These are phyloP conservation scores for Didymella lethalis DNA, from an alignment of 2,329 filamentous ascomycete species.

Conservation along the genomic window DNA sequence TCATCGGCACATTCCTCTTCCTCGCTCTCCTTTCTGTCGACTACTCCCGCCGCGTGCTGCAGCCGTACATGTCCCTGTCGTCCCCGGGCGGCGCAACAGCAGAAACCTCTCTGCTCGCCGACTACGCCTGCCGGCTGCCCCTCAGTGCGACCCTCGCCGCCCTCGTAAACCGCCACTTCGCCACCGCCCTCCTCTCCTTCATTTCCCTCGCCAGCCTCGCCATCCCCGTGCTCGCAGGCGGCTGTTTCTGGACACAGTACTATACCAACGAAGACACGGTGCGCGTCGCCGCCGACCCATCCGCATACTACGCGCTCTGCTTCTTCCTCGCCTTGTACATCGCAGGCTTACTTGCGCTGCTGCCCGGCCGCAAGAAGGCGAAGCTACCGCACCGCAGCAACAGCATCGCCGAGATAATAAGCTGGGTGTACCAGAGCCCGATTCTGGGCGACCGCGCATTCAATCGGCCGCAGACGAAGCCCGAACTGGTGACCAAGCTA, in stretches of 20 bases:
- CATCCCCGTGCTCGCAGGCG: constrained; percentile 73
- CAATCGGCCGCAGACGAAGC: constrained; percentile 69
- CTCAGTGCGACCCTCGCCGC: constrained; percentile 67
- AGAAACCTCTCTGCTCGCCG: constrained; percentile 70
- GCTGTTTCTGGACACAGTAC: constrained; percentile 77
- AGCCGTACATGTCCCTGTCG: constrained; percentile 73
- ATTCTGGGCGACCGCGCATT: constrained; percentile 78
- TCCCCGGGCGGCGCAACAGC: constrained; percentile 67
- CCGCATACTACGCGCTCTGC: constrained; percentile 76
- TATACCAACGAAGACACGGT: constrained; percentile 49
- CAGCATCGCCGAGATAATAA: constrained; percentile 78
- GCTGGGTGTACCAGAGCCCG: constrained; percentile 76
- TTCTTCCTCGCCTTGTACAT: constrained; percentile 75
- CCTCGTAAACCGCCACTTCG: constrained; percentile 67
- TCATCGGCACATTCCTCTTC: constrained; percentile 72
- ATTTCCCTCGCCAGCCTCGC: constrained; percentile 67
- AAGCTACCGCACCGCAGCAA: constrained; percentile 76
- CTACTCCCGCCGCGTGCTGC: constrained; percentile 68
- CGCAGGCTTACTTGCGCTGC: constrained; percentile 63
- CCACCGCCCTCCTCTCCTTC: constrained; percentile 68
- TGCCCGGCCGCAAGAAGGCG: constrained; percentile 68
- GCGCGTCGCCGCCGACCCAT: constrained; percentile 72
- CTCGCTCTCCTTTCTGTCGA: constrained; percentile 73
- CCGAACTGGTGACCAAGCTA: constrained; percentile 73
- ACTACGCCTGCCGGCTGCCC: constrained; percentile 74